Evolutionary conservation across 31 red algal genomes (phyloP).

Genomic region (Bonnemaisonia californica): DNA sequence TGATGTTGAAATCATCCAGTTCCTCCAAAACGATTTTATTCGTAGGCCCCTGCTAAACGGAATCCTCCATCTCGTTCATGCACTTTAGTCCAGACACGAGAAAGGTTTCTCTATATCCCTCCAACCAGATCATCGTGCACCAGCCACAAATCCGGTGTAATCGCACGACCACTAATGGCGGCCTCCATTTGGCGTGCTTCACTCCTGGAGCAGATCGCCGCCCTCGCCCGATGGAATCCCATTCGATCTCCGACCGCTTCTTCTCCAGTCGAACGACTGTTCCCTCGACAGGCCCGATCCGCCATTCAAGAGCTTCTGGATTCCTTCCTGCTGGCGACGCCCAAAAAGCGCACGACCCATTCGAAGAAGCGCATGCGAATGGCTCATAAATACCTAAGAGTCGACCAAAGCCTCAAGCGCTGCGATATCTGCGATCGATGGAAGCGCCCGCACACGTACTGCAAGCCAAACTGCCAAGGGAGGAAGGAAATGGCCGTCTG

Average conservation of each 20-base stretch:
- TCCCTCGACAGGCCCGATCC: background rate
- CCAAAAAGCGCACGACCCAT: slow-evolving; percentile 73
- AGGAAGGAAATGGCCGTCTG: slow-evolving; percentile 11
- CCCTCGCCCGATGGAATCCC: background rate
- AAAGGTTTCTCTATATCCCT: too few relatives aligned
- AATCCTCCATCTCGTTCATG: too few relatives aligned
- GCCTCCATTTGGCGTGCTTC: background rate
- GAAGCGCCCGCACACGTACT: slow-evolving; percentile 81
- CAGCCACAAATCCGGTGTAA: too few relatives aligned
- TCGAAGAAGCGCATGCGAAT: slow-evolving; percentile 79
- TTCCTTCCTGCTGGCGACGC: slow-evolving; percentile 57
- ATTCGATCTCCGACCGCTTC: background rate
- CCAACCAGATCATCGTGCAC: too few relatives aligned
- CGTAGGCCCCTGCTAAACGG: too few relatives aligned
- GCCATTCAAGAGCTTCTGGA: background rate
- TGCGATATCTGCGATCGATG: slow-evolving; percentile 77
- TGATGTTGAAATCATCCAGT: too few relatives aligned
- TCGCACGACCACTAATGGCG: too few relatives aligned
- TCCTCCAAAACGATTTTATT: too few relatives aligned
- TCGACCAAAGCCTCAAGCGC: slow-evolving; percentile 36
- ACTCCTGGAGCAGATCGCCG: background rate
- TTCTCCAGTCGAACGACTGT: background rate
- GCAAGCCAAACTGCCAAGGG: slow-evolving; percentile 72
- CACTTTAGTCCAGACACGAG: too few relatives aligned
- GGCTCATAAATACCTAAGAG: slow-evolving; percentile 64